Base-by-base conservation (phyloP, 768 basidiomycete genomes). In the Scleroderma bovista region DNA sequence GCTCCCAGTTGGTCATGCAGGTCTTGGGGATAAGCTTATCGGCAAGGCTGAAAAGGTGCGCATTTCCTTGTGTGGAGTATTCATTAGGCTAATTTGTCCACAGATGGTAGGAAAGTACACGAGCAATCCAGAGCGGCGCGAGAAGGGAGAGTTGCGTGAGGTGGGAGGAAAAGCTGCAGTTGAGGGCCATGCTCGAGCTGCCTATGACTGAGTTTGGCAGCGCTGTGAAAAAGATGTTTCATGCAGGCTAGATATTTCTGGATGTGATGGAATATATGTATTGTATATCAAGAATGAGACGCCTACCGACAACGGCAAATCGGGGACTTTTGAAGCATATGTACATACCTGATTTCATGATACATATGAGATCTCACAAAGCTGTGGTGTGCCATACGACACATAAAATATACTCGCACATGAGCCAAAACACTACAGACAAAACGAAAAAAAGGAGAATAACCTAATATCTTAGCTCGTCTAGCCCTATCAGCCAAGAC, bases 11-110 rank as follows among this genome's bases (percentile, higher is more conserved):
- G 71, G 72, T 4, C 72, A 77, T 23, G 70, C 77, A 26, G 70
- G 57, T 23, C 19, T 76, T 0, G 62, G 70, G 8, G 82, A 84
- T 64, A 83, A 78, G 63, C 50, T 81, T 17, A 55, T 80, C 32
- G 81, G 82, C 3, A 83, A 83, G 68, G 70, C 75, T 0, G 71
- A 83, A 57, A 75, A 83, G 72, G 81, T 79, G 2, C 5, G 1
- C 32, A 2, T 12, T 10, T 36, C 34, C 34, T 36, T 36, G n/a
- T 12, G n/a, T 5, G 12, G 12, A 3, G 13, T 36, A 36, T 29
- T 9, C 26, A 4, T 29, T 29, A 29, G 26, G 9, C 26, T n/a
- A n/a, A 11, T 29, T 29, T 6, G 19, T 19, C 26, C 26, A 29
- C 41, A 81, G 79, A 63, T 80, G 37, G 55, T 75, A 24, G 80